These are phyloP conservation scores for Fusarium penzigii DNA, from an alignment of 2,329 filamentous ascomycete genomes.

Conservation along the genomic window DNA sequence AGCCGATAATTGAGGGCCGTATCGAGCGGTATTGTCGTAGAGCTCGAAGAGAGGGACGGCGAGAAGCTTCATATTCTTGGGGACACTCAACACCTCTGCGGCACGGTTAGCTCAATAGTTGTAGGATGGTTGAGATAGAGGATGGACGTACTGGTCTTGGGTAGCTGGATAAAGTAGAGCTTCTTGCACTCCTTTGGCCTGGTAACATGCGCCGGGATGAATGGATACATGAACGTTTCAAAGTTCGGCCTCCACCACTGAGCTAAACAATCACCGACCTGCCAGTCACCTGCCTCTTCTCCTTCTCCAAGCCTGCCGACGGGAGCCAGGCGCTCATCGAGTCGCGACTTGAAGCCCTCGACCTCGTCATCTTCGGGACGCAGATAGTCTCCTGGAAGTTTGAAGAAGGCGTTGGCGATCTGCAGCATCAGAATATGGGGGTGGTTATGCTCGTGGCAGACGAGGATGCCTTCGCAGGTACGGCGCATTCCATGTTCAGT, in stretches of 20 bases:
- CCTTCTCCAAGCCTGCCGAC: conserved; percentile 85
- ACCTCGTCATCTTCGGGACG: conserved; percentile 87
- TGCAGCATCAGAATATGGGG: conserved; percentile 98
- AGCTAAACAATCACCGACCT: conserved; percentile 90
- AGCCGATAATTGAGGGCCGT: conserved; percentile 92
- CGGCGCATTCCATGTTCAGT: conserved; percentile 90
- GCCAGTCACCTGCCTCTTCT: conserved; percentile 84
- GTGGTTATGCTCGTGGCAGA: conserved; percentile 99
- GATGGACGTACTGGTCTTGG: conserved; percentile 72
- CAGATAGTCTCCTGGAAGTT: conserved; percentile 95
- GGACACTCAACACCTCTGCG: conserved; percentile 88
- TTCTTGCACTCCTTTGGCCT: conserved; percentile 99
- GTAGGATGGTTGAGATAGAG: not conserved
- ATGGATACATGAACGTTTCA: conserved; percentile 99
- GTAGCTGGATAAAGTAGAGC: conserved; percentile 94
- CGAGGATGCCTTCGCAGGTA: conserved; percentile 93
- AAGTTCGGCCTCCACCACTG: conserved; percentile 99
- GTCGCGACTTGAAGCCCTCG: conserved; percentile 86
- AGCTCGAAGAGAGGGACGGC: conserved; percentile 96
- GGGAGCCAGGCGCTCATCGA: conserved; percentile 92
- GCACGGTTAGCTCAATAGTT: conserved; percentile 4
- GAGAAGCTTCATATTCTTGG: conserved; percentile 99
- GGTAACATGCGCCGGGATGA: conserved; percentile 93
- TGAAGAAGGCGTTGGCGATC: conserved; percentile 99
- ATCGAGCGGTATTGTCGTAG: conserved; percentile 94